phyloP scores from a whole-genome alignment of 352 stramenopile species.

The Peronospora belbahrii region DNA sequence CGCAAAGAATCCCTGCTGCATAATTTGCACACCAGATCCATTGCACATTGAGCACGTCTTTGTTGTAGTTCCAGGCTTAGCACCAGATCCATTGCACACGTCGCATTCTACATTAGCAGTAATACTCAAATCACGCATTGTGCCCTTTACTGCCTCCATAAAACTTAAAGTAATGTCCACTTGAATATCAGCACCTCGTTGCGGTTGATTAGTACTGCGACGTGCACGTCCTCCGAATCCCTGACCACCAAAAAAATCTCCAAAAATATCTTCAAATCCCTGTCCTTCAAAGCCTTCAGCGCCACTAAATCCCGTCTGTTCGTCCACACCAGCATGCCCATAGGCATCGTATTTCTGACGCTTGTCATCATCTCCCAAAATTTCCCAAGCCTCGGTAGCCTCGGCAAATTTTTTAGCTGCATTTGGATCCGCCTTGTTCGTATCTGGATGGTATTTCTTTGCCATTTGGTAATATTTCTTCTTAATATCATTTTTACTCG shows the following conservation, averaged over 20 bases:
- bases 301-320: slow-evolving; percentile 69
- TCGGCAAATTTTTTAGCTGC: slow-evolving; percentile 90
- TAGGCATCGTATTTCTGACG: slow-evolving; percentile 91
- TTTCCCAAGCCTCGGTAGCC: slow-evolving; percentile 90
- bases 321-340: slow-evolving; percentile 91
- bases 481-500: slow-evolving; percentile 95
- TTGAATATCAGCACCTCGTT: slow-evolving; percentile 91
- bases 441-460: slow-evolving; percentile 97
- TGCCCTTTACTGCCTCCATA: slow-evolving; percentile 92
- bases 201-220: slow-evolving; percentile 55
- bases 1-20: slow-evolving; percentile 86
- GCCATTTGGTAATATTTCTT: slow-evolving; percentile 96
- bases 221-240: slow-evolving; percentile 63
- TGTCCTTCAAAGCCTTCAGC: slow-evolving; percentile 52
- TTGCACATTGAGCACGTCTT: slow-evolving; percentile 76
- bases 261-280: slow-evolving; percentile 88
- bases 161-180: slow-evolving; percentile 91
- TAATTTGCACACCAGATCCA: slow-evolving; percentile 77
- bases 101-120: slow-evolving; percentile 72
- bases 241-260: slow-evolving; percentile 76
- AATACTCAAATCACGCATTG: slow-evolving; percentile 84
- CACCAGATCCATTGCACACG: slow-evolving; percentile 69
- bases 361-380: slow-evolving; percentile 90
- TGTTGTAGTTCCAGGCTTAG: slow-evolving; percentile 77
- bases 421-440: slow-evolving; percentile 91